A percentile compares a stretch with the other conserved stretches of the same genome.
These are phyloP conservation scores for Malus hybrid DNA, from an alignment of 331 rosid species.

Conservation along the genomic window DNA sequence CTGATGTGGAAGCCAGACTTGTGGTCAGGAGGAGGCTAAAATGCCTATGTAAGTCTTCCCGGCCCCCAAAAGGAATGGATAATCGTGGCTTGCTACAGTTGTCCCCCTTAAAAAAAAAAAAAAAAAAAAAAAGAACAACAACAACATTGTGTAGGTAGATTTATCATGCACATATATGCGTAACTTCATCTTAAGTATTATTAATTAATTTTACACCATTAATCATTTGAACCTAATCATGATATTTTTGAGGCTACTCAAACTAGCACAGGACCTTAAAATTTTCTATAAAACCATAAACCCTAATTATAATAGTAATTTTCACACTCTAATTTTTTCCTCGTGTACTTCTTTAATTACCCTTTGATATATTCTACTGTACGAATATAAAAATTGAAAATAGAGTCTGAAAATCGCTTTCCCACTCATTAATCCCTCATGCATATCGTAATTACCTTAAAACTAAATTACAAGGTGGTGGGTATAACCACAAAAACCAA, in stretches of 20 bases:
- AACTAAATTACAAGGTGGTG: not conserved
- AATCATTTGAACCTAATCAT: not conserved
- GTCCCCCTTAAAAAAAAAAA: no score
- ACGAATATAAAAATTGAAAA: no score
- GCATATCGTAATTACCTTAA: not conserved
- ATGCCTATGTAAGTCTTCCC: no score
- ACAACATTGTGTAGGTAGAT: not conserved
- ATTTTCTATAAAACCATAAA: not conserved
- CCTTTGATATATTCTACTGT: no score
- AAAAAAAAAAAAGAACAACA: no score
- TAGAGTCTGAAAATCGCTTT: no score
- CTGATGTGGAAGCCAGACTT: no score
- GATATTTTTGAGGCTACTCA: not conserved
- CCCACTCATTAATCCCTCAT: not conserved
- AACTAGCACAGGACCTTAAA: not conserved
- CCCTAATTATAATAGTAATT: not conserved
- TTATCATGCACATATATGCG: not conserved
- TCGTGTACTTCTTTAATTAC: no score
- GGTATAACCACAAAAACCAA: not conserved
- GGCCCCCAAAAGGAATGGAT: no score
- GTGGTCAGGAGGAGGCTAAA: no score
- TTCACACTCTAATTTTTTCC: not conserved
- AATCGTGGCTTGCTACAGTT: no score
- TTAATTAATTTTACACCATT: no score
- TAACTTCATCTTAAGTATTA: not conserved